phyloP scores from a whole-genome alignment of 306 rosid species.

The Corylus americana region DNA sequence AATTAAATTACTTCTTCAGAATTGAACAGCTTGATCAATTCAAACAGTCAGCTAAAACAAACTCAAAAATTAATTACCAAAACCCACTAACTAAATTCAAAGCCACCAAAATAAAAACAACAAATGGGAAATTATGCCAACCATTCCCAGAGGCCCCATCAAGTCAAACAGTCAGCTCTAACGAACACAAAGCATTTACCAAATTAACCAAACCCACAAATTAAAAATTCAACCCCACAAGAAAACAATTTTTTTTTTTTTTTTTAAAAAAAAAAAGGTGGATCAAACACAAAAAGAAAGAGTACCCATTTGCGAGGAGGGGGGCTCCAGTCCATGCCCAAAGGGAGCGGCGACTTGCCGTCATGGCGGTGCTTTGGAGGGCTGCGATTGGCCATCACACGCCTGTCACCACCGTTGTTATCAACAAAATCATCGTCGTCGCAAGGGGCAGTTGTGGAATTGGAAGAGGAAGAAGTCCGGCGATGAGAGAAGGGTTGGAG shows the following conservation, averaged over 20 bases:
- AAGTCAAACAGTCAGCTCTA: neutral
- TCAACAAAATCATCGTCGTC: conserved; percentile 13
- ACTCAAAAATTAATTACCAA: neutral
- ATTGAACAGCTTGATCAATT: neutral
- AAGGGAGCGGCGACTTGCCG: conserved; percentile 87
- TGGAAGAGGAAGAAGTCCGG: conserved; percentile 30
- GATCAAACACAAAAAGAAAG: neutral
- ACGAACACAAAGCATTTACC: neutral
- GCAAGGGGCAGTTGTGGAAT: conserved; percentile 9
- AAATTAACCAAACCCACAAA: neutral
- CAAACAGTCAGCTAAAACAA: neutral
- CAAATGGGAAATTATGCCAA: neutral
- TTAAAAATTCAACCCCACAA: neutral
- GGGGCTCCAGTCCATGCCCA: conserved; percentile 92
- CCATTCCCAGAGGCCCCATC: neutral
- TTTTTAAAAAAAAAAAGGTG: neutral
- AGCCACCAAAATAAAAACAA: too few species aligned
- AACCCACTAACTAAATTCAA: neutral
- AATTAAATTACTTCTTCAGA: neutral
- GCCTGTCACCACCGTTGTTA: conserved; percentile 10
- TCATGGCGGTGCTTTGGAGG: conserved; percentile 74
- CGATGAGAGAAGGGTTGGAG: conserved; percentile 44
- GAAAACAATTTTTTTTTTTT: neutral
- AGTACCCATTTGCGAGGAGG: conserved; percentile 79
- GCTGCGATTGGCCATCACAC: conserved; percentile 30